Conservation (phyloP, 768 basidiomycete species). For the Auricularia auricula-judae region DNA sequence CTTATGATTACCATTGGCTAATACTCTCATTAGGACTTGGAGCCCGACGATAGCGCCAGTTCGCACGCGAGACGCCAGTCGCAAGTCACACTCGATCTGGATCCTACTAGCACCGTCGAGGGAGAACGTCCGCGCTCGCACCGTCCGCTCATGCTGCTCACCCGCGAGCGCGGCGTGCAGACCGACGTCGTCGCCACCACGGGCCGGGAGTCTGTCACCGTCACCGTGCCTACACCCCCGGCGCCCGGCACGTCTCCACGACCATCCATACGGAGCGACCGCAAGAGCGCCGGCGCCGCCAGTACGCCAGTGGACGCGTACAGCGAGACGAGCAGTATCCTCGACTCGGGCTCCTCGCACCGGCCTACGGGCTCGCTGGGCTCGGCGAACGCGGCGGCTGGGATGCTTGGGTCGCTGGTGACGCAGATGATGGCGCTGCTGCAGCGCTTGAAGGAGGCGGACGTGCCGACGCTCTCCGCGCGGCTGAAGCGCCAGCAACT, state of each 20-base stretch:
- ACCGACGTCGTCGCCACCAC: constrained; percentile 33
- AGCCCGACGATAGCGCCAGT: not conserved
- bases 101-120: not conserved
- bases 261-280: not conserved
- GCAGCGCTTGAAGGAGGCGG: constrained; percentile 55
- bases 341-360: not conserved
- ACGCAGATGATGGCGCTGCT: constrained; percentile 58
- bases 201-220: not conserved
- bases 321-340: constrained; percentile 1
- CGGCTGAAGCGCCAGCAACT: constrained; percentile 87
- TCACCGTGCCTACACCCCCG: not conserved
- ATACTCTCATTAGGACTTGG: not conserved
- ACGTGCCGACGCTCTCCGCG: constrained; percentile 78
- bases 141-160: constrained; percentile 33
- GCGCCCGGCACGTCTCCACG: not conserved
- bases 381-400: not conserved
- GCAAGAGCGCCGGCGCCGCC: not conserved
- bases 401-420: constrained; percentile 39
- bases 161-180: constrained; percentile 56
- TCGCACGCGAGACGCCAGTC: not conserved
- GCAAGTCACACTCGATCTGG: not conserved
- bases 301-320: not conserved
- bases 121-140: not conserved
- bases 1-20: not conserved
- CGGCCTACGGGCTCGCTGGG: not conserved